Percentiles rank a stretch among this genome's conserved stretches.
Conservation (phyloP, 2,329 filamentous ascomycete species). For the Aspergillus pseudotamarii region DNA sequence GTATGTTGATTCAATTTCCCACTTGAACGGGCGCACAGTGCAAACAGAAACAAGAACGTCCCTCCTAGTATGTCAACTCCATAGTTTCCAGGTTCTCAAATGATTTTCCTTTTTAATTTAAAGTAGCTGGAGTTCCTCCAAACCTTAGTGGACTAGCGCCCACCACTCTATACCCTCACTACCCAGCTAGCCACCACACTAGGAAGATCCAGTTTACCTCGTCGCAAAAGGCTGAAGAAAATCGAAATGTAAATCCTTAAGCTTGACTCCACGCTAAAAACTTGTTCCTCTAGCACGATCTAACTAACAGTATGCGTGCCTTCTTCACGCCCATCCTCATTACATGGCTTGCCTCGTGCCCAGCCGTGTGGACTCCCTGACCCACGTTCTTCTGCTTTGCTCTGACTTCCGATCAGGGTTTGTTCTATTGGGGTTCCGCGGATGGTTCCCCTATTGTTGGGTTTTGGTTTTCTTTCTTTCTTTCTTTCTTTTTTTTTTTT, state of each 20-base stretch:
- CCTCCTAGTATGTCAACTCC: neutral
- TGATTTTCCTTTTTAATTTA: slow-evolving; percentile 5
- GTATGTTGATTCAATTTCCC: neutral
- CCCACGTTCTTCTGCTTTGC: neutral
- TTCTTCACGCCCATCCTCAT: neutral
- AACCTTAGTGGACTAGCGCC: slow-evolving; percentile 11
- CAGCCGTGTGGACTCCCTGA: slow-evolving; percentile 7
- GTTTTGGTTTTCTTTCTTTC: neutral
- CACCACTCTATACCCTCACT: neutral
- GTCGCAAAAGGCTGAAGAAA: slow-evolving; percentile 5
- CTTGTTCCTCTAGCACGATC: neutral
- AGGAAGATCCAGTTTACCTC: neutral
- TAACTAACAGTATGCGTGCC: slow-evolving; percentile 5
- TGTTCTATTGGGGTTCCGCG: neutral
- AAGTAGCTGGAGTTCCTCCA: slow-evolving; percentile 6
- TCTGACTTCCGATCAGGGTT: neutral
- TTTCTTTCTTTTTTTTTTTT: neutral
- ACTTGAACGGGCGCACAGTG: neutral
- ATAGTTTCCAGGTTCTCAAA: neutral
- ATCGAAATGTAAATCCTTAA: slow-evolving; percentile 6
- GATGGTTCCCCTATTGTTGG: slow-evolving; percentile 1
- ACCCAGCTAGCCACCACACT: neutral
- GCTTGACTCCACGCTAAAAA: slow-evolving; percentile 9
- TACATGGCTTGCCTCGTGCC: slow-evolving; percentile 16
- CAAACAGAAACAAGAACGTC: neutral